These are phyloP conservation scores for Syzygium syzygioides DNA, from an alignment of 441 rosid genomes.

Conservation along the genomic window DNA sequence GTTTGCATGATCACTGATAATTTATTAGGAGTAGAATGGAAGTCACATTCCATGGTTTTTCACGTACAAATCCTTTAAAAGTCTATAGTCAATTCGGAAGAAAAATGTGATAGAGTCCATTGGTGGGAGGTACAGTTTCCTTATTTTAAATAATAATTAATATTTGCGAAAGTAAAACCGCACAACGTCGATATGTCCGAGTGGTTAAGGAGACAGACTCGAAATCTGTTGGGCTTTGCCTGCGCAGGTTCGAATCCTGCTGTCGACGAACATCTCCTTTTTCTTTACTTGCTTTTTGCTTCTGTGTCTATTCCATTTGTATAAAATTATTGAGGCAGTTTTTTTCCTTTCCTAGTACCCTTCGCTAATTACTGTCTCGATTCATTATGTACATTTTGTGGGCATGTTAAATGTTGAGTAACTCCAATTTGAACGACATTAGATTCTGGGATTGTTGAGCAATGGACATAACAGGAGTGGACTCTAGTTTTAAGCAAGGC, in stretches of 20 bases:
- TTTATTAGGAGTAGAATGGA: not conserved
- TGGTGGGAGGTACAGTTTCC: rapidly evolving
- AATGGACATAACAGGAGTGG: not conserved
- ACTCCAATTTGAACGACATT: not conserved
- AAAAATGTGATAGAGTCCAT: too few species aligned
- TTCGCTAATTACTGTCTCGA: not conserved
- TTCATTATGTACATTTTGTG: not conserved
- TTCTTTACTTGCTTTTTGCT: not conserved
- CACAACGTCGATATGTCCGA: slow-evolving; percentile 19
- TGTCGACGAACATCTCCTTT: not conserved
- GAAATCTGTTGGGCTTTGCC: slow-evolving; percentile 49
- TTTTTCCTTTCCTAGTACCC: not conserved
- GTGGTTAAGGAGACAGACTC: slow-evolving; percentile 31
- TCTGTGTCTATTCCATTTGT: not conserved
- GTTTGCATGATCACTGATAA: not conserved
- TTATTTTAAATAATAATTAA: rapidly evolving
- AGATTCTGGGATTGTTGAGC: not conserved
- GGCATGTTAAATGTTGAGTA: not conserved
- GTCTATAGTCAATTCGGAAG: too few species aligned
- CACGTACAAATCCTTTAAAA: too few species aligned
- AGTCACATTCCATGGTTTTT: not conserved
- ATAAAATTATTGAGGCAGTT: not conserved
- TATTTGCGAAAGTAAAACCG: rapidly evolving
- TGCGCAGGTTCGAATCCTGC: slow-evolving; percentile 71
- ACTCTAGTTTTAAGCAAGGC: not conserved